phyloP scores from a whole-genome alignment of 768 basidiomycete genomes.

The Amanita molliuscula region DNA sequence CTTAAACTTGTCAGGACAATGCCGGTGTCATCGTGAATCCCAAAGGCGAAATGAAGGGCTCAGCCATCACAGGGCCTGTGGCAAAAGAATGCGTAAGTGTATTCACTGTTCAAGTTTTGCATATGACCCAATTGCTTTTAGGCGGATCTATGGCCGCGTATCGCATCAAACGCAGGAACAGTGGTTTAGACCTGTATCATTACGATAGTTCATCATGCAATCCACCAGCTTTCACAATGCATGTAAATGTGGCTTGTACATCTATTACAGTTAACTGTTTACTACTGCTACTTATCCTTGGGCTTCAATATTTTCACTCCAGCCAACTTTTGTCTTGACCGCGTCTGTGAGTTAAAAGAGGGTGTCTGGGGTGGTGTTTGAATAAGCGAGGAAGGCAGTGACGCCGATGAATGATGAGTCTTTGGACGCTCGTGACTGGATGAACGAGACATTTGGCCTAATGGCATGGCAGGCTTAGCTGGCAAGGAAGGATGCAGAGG shows the following conservation, averaged over 20 bases:
- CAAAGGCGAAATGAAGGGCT: slow-evolving; percentile 99
- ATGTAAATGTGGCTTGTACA: background rate
- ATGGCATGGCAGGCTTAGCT: slow-evolving; percentile 26
- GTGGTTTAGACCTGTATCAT: slow-evolving; percentile 59
- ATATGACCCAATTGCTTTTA: slow-evolving; percentile 17
- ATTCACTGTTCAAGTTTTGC: background rate
- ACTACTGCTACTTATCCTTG: slow-evolving; percentile 10
- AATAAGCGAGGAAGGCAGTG: slow-evolving; percentile 18
- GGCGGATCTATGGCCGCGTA: slow-evolving; percentile 99
- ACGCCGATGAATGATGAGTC: slow-evolving; percentile 6
- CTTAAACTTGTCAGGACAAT: slow-evolving; percentile 51
- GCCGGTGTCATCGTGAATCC: slow-evolving; percentile 97
- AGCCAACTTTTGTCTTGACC: slow-evolving; percentile 10
- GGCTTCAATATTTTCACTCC: slow-evolving; percentile 10
- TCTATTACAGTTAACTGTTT: background rate
- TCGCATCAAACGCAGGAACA: slow-evolving; percentile 96
- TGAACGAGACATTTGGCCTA: slow-evolving; percentile 11
- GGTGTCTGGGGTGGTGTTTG: slow-evolving; percentile 4
- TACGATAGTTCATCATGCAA: background rate
- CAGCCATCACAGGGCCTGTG: slow-evolving; percentile 91
- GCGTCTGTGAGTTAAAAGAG: slow-evolving; percentile 6
- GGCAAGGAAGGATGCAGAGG: slow-evolving; percentile 30
- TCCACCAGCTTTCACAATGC: background rate
- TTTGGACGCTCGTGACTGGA: slow-evolving; percentile 3
- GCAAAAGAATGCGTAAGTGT: slow-evolving; percentile 96